Base-by-base conservation (phyloP, 73 alveolate genomes). In the Symbiodinium pilosum region DNA sequence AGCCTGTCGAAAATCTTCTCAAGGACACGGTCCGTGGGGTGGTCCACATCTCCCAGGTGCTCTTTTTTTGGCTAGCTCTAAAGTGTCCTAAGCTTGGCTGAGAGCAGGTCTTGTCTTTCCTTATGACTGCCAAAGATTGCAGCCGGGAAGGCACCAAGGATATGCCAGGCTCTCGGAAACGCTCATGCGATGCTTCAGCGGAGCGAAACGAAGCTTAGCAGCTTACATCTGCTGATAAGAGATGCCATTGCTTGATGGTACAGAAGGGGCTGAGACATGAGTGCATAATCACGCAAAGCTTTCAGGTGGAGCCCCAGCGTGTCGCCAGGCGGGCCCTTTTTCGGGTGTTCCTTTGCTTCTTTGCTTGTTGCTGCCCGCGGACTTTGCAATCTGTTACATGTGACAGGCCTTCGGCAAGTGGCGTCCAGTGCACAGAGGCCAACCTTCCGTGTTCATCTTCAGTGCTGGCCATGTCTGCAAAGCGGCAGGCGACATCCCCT, bases 61-160 rank as follows among this genome's bases (percentile, higher is more conserved):
- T 47, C 59, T 47, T 47, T 47, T 47, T 47, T 47, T 14, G 14
- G 59, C 0, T 16, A 16, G 28, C 68, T 51, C 68, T 2, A 24
- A 51, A 16, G 21, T 51, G 68, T 51, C 28, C 68, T 24, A 2
- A 0, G 68, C 68, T 51, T 24, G 28, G 68, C 68, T 16, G 68
- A 11, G 75, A 7, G 28, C 38, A 56, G 75, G 75, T 56, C 36
- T 30, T 56, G 75, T 56, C 75, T 34, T 56, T 56, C 75, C 32
- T 56, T 16, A 56, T 56, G 75, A 56, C 75, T 11, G 28, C 75
- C 28, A 56, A 56, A 56, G 75, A 56, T 20, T 56, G 28, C 75
- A 56, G 75, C 75, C 38, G 75, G 75, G 75, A 56, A 56, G 75
- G 75, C 32, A 56, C 75, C 75, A 56, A 56, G 26, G 75, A 56